Evolutionary conservation across 2,329 filamentous ascomycete species (phyloP).

Genomic region (Mycogone perniciosa): DNA sequence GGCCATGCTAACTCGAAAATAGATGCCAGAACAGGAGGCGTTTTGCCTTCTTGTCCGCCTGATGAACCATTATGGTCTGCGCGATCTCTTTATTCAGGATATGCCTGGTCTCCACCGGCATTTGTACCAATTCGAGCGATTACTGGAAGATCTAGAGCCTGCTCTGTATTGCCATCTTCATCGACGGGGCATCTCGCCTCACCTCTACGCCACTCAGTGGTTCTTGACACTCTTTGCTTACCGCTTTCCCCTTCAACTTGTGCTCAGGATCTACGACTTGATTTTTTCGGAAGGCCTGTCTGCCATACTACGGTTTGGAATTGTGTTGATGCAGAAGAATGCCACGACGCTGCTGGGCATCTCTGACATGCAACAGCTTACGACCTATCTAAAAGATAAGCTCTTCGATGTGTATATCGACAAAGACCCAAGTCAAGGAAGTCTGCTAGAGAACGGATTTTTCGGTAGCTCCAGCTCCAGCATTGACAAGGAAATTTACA

Average conservation of each 20-base stretch:
- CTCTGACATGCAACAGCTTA: constrained; percentile 86
- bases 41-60: constrained; percentile 88
- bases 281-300: constrained; percentile 90
- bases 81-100: constrained; percentile 88
- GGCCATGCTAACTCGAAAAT: constrained; percentile 15
- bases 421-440: constrained; percentile 83
- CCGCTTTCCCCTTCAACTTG: constrained; percentile 90
- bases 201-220: constrained; percentile 97
- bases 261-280: constrained; percentile 92
- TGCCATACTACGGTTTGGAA: constrained; percentile 88
- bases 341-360: constrained; percentile 68
- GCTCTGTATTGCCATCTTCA: constrained; percentile 91
- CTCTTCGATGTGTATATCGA: constrained; percentile 97
- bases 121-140: constrained; percentile 88
- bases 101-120: constrained; percentile 95
- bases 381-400: constrained; percentile 85
- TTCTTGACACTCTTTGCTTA: constrained; percentile 98
- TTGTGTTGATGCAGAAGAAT: constrained; percentile 96
- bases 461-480: constrained; percentile 88
- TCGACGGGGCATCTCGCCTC: constrained; percentile 77
- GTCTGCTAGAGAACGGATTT: constrained; percentile 92
- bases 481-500: constrained; percentile 91
- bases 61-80: constrained; percentile 93
- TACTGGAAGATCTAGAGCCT: constrained; percentile 90
- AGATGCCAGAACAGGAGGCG: constrained; percentile 96